Percentiles rank a stretch among this genome's conserved stretches.
Conservation (phyloP, 352 stramenopile genomes). For the Phytophthora pluvialis region DNA sequence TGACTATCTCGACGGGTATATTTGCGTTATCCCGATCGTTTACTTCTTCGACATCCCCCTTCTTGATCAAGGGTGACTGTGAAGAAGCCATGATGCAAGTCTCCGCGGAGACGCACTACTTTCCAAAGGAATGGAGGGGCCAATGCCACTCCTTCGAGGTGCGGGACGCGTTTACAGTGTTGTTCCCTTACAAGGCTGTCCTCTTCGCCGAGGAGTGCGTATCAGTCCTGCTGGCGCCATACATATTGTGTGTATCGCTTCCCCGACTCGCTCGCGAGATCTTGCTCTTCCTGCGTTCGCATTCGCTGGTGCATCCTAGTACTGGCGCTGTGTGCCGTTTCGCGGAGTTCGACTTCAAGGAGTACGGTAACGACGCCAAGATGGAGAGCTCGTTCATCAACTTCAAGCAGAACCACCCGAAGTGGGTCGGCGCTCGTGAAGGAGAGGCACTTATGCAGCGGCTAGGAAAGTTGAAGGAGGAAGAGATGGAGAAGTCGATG, state of each 20-base stretch:
- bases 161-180: constrained; percentile 81
- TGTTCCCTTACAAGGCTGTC: constrained; percentile 96
- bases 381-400: constrained; percentile 98
- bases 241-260: constrained; percentile 97
- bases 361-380: constrained; percentile 93
- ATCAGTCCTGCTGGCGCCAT: constrained; percentile 94
- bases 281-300: constrained; percentile 93
- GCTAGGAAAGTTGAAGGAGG: constrained; percentile 74
- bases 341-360: constrained; percentile 97
- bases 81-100: constrained; percentile 89
- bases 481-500: constrained; percentile 90
- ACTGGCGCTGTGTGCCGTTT: constrained; percentile 95
- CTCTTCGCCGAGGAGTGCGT: constrained; percentile 94
- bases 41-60: constrained; percentile 70
- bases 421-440: constrained; percentile 80
- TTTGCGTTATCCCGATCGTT: constrained; percentile 88
- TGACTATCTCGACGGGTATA: constrained; percentile 89
- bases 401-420: constrained; percentile 94
- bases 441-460: constrained; percentile 77
- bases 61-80: constrained; percentile 77
- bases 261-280: constrained; percentile 90
- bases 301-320: constrained; percentile 92
- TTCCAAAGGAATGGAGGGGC: constrained; percentile 94
- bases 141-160: constrained; percentile 89
- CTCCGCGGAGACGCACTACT: constrained; percentile 95